Conservation (phyloP, 805 yeast genomes). For the Yarrowia deformans region DNA sequence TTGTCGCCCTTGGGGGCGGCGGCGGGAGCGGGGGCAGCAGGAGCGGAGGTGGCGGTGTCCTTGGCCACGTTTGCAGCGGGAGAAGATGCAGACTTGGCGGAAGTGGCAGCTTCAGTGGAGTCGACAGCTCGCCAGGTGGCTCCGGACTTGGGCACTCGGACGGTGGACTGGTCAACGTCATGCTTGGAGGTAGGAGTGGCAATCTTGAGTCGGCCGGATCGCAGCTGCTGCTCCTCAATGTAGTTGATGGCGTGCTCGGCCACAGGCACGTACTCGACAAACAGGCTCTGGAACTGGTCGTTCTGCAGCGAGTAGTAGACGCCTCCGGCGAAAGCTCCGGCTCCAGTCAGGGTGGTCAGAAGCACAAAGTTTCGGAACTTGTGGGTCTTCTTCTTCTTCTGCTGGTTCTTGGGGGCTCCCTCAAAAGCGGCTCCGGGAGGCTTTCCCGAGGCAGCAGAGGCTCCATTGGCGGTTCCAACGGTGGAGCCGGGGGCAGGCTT, state of each 20-base stretch:
- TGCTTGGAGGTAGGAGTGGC: constrained; percentile 24
- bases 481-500: constrained; percentile 7
- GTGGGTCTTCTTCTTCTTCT: constrained; percentile 45
- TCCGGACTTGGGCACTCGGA: constrained; percentile 44
- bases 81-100: constrained; percentile 24
- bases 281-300: constrained; percentile 67
- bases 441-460: constrained; percentile 28
- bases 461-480: constrained; percentile 20
- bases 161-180: constrained; percentile 38
- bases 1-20: constrained; percentile 41
- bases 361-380: constrained; percentile 49
- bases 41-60: constrained; percentile 42
- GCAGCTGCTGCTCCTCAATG: constrained; percentile 55
- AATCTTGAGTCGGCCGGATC: constrained; percentile 37
- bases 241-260: constrained; percentile 63
- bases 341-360: constrained; percentile 45
- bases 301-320: constrained; percentile 63
- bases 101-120: constrained; percentile 32
- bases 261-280: constrained; percentile 69
- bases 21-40: constrained; percentile 41
- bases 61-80: constrained; percentile 39
- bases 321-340: constrained; percentile 63
- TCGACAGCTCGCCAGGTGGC: constrained; percentile 42
- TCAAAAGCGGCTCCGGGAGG: constrained; percentile 22
- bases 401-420: constrained; percentile 10